Base-by-base conservation (phyloP, 257 asterid species). In the Leptodermis oblonga region DNA sequence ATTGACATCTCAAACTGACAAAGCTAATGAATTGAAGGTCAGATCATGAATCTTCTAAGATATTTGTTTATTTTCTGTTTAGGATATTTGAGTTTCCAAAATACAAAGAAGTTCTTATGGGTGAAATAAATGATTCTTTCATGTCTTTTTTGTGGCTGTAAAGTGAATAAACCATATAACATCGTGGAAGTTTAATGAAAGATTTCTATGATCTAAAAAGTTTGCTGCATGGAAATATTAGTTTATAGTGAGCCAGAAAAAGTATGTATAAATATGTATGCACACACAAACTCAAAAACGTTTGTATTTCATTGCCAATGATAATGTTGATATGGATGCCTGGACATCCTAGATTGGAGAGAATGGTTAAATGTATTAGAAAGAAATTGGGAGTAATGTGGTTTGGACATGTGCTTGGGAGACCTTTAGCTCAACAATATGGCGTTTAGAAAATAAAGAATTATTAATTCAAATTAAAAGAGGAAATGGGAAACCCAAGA, bases 21-120 rank as follows among this genome's bases (percentile, higher is more conserved):
- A 79, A 53, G 72, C 76, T n/a, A 43, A 71, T 54, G 71, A 73
- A 75, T 12, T 84, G 53, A 82, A 84, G 85, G 89, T 84, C 60
- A 68, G 48, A 42, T 20, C 17, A 34, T 28, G 58, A 71, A 11
- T n/a, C 36, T 26, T 43, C 66, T 53, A 7, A 37, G 41, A 60
- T 23, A 25, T 4, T 30, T 18, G 12, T n/a, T 30, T 49, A 15
- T 8, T 43, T 3, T 65, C 25, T 43, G 43, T 17, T 45, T 45
- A 26, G 13, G 15, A 43, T 41, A 25, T 14, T 33, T 34, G 7
- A 18, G 10, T 64, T 20, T 42, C 52, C 37, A 15, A 3, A 42
- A 25, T 18, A n/a, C 4, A 22, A 25, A 30, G 43, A 18, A 17
- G 3, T 45, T 31, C 41, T 45, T 65, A 49, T 18, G 3, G 17